Percentiles rank a stretch among this genome's conserved stretches.
Evolutionary conservation across 768 basidiomycete species (phyloP).

Genomic region (Lyophyllum shimeji): DNA sequence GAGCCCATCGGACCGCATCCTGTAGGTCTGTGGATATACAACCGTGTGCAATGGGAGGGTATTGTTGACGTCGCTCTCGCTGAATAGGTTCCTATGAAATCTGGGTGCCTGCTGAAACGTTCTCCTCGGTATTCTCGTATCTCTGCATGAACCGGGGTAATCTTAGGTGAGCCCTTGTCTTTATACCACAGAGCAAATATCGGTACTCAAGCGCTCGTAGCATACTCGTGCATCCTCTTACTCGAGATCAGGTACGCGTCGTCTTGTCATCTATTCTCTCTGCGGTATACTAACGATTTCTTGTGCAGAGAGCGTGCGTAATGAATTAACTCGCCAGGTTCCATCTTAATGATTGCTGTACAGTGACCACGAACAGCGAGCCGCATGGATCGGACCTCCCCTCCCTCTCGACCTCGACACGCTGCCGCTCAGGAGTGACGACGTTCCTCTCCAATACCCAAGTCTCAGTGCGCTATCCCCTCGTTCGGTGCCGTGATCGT

Average conservation of each 20-base stretch:
- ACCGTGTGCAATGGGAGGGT: not conserved
- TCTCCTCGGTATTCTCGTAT: constrained; percentile 75
- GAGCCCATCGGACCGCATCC: constrained; percentile 76
- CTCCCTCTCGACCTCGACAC: constrained; percentile 63
- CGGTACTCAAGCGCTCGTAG: constrained; percentile 33
- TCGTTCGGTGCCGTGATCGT: not conserved
- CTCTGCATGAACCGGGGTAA: constrained; percentile 65
- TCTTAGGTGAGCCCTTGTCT: constrained; percentile 49
- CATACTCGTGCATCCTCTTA: constrained; percentile 73
- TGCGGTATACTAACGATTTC: constrained; percentile 1
- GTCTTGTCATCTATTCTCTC: not conserved
- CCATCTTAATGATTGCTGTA: not conserved
- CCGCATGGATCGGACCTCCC: constrained; percentile 73
- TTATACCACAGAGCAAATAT: not conserved
- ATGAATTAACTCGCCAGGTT: not conserved
- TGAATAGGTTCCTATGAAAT: constrained; percentile 70
- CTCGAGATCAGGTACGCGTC: constrained; percentile 58
- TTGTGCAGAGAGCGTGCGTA: constrained; percentile 50
- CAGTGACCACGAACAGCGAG: constrained; percentile 72
- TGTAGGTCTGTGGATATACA: constrained; percentile 46
- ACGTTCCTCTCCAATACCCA: constrained; percentile 68
- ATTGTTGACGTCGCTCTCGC: not conserved
- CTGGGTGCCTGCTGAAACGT: constrained; percentile 77
- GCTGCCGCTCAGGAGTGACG: constrained; percentile 50
- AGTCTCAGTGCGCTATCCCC: constrained; percentile 58